phyloP scores from a whole-genome alignment of 1,139 yeast species.

The Suhomyces atakaporum region DNA sequence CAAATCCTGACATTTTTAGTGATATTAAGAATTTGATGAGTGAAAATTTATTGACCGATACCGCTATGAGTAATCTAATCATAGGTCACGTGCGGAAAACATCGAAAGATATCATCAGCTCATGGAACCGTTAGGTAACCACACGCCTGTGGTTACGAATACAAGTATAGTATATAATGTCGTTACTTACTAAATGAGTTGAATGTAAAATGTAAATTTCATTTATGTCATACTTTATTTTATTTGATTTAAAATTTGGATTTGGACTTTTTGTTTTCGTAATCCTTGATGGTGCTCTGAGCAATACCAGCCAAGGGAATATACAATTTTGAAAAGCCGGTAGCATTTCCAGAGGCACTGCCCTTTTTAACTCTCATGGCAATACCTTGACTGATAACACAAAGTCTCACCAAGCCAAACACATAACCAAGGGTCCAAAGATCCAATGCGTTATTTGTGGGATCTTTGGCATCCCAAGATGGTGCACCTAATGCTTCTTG shows the following conservation, averaged over 20 bases:
- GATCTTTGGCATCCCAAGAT: slow-evolving; percentile 37
- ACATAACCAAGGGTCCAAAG: slow-evolving; percentile 60
- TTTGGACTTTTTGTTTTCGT: slow-evolving; percentile 4
- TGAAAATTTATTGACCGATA: slow-evolving; percentile 11
- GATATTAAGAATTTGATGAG: background rate
- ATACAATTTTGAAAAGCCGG: slow-evolving; percentile 44
- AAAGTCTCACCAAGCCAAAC: slow-evolving; percentile 58
- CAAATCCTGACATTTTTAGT: slow-evolving; percentile 44
- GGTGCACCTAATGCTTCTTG: slow-evolving; percentile 29
- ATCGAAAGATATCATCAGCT: background rate
- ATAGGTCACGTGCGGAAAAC: slow-evolving; percentile 8
- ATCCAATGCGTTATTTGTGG: slow-evolving; percentile 41
- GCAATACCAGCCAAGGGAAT: slow-evolving; percentile 47
- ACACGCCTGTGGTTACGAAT: too few relatives aligned
- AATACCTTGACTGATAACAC: slow-evolving; percentile 68
- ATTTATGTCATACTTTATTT: background rate
- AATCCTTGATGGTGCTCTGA: slow-evolving; percentile 15
- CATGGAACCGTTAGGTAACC: too few relatives aligned
- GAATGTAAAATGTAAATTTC: background rate
- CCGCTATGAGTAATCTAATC: slow-evolving; percentile 14
- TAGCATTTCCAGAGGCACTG: slow-evolving; percentile 60
- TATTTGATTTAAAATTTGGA: slow-evolving; percentile 12
- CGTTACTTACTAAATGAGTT: too few relatives aligned
- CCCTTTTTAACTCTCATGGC: slow-evolving; percentile 62
- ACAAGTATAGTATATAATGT: too few relatives aligned